Evolutionary conservation across 192 early-diverging fungal genomes (phyloP), one percentile per base, ranked within the genome.

Genomic region (Podochytrium sp.): DNA sequence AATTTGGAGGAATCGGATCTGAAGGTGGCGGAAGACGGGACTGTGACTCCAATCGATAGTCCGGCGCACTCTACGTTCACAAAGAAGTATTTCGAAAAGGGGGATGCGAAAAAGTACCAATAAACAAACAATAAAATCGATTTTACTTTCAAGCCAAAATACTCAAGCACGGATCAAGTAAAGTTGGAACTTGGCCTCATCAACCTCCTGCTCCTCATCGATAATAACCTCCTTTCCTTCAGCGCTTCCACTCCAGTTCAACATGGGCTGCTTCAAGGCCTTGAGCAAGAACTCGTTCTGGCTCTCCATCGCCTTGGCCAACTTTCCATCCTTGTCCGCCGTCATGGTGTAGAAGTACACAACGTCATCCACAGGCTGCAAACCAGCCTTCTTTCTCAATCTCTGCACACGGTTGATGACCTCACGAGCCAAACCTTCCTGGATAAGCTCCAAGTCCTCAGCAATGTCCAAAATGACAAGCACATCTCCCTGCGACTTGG

Each of bases 351-450:
- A 92, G 81, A 91, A 93, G 87, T 94, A 95, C 41, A 80, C 69
- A 60, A 99, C 89, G 47, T 93, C 89, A 80, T 99, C 97, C 29
- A 91, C 94, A 0, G 95, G 90, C 74, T 90, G 86, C 71, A 99
- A 84, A 23, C 87, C 88, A 5, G 93, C 95, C 75, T 99, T 95
- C 86, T 99, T 99, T 76, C 97, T 89, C 71, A 96, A 78, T 64
- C 94, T 87, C 85, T 99, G 97, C 16, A 97, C 92, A 73, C 97
- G 90, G 90, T 99, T 99, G 66, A 98, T 90, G 60, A 99, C 78
- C 84, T 99, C 97, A 53, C 97, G 90, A 14, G 97, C 97, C 51
- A 91, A 72, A 38, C 94, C 95, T 80, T 98, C 96, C 65, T 93
- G 88, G 70, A 94, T 85, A 42, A 99, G 81, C 60, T 89, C 89